These are phyloP conservation scores for Aspergillus aculeatus DNA, from an alignment of 2,329 filamentous ascomycete genomes.

Conservation along the genomic window DNA sequence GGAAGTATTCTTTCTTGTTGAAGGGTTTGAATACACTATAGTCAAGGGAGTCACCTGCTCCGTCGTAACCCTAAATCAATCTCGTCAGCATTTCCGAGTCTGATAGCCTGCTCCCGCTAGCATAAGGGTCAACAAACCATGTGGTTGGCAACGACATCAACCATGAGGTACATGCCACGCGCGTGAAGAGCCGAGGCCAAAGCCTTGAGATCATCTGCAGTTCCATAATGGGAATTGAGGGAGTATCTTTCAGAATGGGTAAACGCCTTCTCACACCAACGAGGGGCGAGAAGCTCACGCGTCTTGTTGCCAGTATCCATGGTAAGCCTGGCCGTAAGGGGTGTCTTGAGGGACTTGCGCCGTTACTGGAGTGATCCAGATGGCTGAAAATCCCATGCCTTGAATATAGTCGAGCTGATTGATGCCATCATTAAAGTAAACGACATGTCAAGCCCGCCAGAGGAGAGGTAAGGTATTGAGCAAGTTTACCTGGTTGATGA, in stretches of 20 bases:
- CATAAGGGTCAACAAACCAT: slow-evolving; percentile 33
- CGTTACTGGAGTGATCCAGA: slow-evolving; percentile 50
- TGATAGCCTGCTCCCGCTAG: background rate
- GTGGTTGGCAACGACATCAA: slow-evolving; percentile 61
- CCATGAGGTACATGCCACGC: slow-evolving; percentile 61
- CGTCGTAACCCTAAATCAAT: slow-evolving; percentile 42
- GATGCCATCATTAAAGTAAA: slow-evolving; percentile 20
- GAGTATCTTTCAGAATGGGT: slow-evolving; percentile 33
- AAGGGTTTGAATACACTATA: slow-evolving; percentile 55
- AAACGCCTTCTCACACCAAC: too few relatives aligned
- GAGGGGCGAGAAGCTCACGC: slow-evolving; percentile 26
- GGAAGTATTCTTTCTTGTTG: slow-evolving; percentile 59
- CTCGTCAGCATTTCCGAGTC: background rate
- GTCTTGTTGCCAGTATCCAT: slow-evolving; percentile 53
- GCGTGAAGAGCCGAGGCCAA: slow-evolving; percentile 56
- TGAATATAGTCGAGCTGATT: slow-evolving; percentile 50
- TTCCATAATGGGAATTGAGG: slow-evolving; percentile 60
- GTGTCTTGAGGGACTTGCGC: slow-evolving; percentile 36
- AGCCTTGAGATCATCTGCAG: slow-evolving; percentile 57
- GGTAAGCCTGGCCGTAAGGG: slow-evolving; percentile 45
- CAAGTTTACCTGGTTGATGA: slow-evolving; percentile 37
- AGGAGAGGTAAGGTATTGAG: background rate
- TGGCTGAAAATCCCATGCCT: slow-evolving; percentile 48
- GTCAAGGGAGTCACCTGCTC: slow-evolving; percentile 49
- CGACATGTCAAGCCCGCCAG: background rate